These are phyloP conservation scores for Alternaria panax DNA, from an alignment of 2,329 filamentous ascomycete genomes.

Conservation along the genomic window DNA sequence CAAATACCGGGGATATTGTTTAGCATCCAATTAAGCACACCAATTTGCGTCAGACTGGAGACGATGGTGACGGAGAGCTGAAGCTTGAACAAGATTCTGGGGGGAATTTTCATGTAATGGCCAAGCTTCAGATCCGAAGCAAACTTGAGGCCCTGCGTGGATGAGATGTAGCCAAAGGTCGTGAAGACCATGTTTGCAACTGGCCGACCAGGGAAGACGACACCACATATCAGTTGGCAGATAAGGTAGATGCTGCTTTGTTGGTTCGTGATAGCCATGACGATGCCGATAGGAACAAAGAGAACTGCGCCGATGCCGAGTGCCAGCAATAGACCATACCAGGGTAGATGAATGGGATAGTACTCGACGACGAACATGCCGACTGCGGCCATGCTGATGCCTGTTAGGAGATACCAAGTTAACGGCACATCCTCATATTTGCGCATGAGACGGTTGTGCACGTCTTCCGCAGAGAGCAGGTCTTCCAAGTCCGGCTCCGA, in stretches of 20 bases:
- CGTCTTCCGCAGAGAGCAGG: constrained; percentile 75
- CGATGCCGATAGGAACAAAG: constrained; percentile 89
- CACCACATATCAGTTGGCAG: constrained; percentile 84
- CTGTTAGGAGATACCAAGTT: constrained; percentile 80
- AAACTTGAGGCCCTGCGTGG: constrained; percentile 88
- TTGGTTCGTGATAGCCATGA: constrained; percentile 92
- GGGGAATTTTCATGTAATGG: constrained; percentile 88
- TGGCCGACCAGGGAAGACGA: constrained; percentile 81
- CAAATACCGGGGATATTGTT: constrained; percentile 77
- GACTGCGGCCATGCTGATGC: constrained; percentile 76
- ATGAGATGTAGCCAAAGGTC: constrained; percentile 88
- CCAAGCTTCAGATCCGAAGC: constrained; percentile 86
- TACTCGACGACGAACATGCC: constrained; percentile 88
- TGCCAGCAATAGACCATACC: constrained; percentile 84
- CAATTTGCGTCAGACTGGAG: constrained; percentile 81
- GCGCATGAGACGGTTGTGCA: constrained; percentile 84
- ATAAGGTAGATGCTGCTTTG: constrained; percentile 87
- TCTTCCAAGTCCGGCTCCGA: constrained; percentile 54
- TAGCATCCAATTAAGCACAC: constrained; percentile 91
- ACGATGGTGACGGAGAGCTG: constrained; percentile 79
- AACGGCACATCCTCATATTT: constrained; percentile 83
- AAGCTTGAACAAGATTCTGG: constrained; percentile 78
- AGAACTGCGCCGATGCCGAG: constrained; percentile 79
- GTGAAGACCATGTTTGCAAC: constrained; percentile 95
- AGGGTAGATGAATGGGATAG: constrained; percentile 77